Base-by-base conservation (phyloP, 1,139 yeast species). In the Trichomonascaceae sp. region DNA sequence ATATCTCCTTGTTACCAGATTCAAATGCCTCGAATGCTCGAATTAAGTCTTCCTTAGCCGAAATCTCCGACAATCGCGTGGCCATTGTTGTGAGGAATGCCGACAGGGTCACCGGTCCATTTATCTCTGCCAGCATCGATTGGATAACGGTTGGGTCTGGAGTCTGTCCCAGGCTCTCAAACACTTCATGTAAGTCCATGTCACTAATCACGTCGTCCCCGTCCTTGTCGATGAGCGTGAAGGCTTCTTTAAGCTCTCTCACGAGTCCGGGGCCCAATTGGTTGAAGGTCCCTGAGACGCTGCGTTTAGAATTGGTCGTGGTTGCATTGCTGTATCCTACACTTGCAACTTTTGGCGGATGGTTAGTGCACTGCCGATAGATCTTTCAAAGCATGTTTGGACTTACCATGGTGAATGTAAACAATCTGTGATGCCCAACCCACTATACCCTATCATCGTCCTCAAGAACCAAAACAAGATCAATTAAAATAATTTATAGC, bases 211-310 rank as follows among this genome's bases (percentile, higher is more conserved):
- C 50, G 1, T 89, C 84, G 46, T 84, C 89, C 26, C 81, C 75
- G 41, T 85, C 92, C 26, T 81, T 81, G 50, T 87, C 97, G n/a
- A 87, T 71, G 45, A 84, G 56, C 25, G 67, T 61, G 42, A 70
- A 73, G 3, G 74, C 64, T 41, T 69, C 75, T 34, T 67, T 64
- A 28, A 72, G 51, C 35, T 60, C 66, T 16, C 61, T 53, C 23
- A 69, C 56, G 27, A 58, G 59, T 5, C 50, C 47, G n/a, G 56
- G 59, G 18, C 45, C 49, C 16, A 60, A 48, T 43, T 59, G 63
- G 28, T 51, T 50, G 37, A 59, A 50, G 17, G 55, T 54, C 2
- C 59, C 60, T 3, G 57, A 50, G 5, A 52, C 42, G 2, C 46
- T 42, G 26, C 54, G 36, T 11, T 20, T 20, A 5, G 33, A 13